Conservation (phyloP, 1,284 basidiomycete species). For the Ceratobasidium sp. region DNA sequence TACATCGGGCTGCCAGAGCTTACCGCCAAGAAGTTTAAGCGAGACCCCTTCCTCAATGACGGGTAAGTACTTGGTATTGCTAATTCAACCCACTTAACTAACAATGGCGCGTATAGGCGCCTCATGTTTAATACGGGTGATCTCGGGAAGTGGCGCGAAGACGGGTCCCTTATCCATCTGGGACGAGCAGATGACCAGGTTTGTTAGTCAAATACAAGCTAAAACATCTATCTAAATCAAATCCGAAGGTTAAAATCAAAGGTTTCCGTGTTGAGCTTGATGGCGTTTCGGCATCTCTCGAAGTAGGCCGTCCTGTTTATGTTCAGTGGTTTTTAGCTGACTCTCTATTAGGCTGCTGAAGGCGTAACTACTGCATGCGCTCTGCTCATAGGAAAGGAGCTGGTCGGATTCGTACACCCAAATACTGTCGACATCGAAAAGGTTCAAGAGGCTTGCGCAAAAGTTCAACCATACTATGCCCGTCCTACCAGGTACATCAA, state of each 20-base stretch:
- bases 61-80: constrained; percentile 52
- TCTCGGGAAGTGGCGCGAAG: constrained; percentile 61
- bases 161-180: constrained; percentile 62
- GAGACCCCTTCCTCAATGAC: constrained; percentile 60
- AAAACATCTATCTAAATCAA: background rate
- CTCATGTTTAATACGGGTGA: constrained; percentile 69
- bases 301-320: constrained; percentile 51
- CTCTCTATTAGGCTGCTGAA: constrained; percentile 46
- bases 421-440: constrained; percentile 52
- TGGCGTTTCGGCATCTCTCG: constrained; percentile 65
- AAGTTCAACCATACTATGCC: constrained; percentile 66
- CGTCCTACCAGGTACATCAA: constrained; percentile 58
- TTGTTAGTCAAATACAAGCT: constrained; percentile 46
- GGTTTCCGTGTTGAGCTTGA: constrained; percentile 69
- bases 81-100: constrained; percentile 13
- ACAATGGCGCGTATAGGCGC: constrained; percentile 48
- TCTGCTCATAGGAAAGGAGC: constrained; percentile 58
- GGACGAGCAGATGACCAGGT: constrained; percentile 65
- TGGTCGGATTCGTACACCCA: constrained; percentile 65
- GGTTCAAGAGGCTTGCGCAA: constrained; percentile 56
- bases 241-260: constrained; percentile 42
- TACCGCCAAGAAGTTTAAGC: constrained; percentile 60
- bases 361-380: constrained; percentile 59
- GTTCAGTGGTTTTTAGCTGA: constrained; percentile 48
- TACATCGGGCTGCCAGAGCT: constrained; percentile 63